A percentile compares a stretch with the other conserved stretches of the same genome.
Evolutionary conservation across 768 basidiomycete genomes (phyloP).

Genomic region (Hygrophorus pudorinus): DNA sequence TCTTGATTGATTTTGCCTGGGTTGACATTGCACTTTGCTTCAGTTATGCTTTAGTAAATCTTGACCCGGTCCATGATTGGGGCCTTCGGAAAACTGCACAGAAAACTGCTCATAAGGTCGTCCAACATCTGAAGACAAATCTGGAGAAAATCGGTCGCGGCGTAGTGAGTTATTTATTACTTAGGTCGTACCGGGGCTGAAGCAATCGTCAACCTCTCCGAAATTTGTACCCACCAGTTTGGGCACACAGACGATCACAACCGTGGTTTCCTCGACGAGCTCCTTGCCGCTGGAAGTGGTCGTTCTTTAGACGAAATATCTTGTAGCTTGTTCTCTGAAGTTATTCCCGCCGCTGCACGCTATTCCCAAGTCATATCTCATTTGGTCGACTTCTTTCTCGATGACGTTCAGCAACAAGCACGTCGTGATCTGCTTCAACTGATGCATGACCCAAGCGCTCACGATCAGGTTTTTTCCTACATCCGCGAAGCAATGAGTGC

Average conservation of each 20-base stretch:
- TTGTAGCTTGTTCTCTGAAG: constrained; percentile 39
- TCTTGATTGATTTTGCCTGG: not conserved
- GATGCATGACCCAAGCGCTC: constrained; percentile 16
- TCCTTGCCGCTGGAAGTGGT: constrained; percentile 12
- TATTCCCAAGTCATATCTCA: constrained; percentile 48
- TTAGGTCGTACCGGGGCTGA: not conserved
- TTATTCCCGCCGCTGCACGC: constrained; percentile 43
- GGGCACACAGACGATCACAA: constrained; percentile 15
- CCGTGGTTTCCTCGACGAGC: constrained; percentile 22
- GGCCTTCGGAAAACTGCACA: constrained; percentile 31
- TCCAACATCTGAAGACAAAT: constrained; percentile 19
- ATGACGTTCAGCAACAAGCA: constrained; percentile 23
- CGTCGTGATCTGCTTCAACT: constrained; percentile 31
- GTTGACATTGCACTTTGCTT: not conserved
- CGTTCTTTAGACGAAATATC: constrained; percentile 29
- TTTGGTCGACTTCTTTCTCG: constrained; percentile 52
- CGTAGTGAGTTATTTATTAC: constrained; percentile 11
- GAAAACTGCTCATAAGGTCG: constrained; percentile 20
- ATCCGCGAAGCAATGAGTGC: constrained; percentile 39
- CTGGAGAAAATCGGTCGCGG: constrained; percentile 17
- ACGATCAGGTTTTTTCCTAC: constrained; percentile 28
- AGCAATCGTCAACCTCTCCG: not conserved
- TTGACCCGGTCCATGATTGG: constrained; percentile 38
- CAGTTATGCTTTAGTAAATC: constrained; percentile 38
- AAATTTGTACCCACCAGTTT: constrained; percentile 10